Percentiles rank a stretch among this genome's conserved stretches.
phyloP scores from a whole-genome alignment of 176 grass and related monocot species.

The Echinochloa phyllopogon region DNA sequence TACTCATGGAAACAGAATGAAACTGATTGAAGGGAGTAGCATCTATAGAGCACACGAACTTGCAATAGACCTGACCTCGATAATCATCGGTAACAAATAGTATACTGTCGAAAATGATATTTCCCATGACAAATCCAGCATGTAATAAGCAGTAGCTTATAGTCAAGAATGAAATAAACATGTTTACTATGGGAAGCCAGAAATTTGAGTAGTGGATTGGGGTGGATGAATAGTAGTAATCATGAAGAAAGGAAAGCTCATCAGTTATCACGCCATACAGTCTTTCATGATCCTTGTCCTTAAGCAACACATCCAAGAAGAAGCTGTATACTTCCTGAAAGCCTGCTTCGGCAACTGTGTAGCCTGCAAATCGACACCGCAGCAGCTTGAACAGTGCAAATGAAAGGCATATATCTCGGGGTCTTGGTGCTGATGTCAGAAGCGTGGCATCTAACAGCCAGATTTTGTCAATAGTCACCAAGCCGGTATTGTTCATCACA shows the following conservation, averaged over 20 bases:
- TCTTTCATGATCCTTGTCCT: not conserved
- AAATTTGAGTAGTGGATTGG: not conserved
- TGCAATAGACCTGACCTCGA: not conserved
- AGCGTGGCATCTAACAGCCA: not conserved
- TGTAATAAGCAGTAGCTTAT: not conserved
- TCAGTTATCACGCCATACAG: not conserved
- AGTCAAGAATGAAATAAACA: not conserved
- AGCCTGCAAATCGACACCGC: conserved; percentile 11
- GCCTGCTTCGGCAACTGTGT: not conserved
- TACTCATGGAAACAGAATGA: too few species aligned
- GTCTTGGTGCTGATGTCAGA: not conserved
- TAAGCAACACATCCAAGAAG: not conserved
- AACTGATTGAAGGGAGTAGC: too few species aligned
- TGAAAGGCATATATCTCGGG: not conserved
- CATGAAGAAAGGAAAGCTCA: not conserved
- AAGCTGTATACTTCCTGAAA: not conserved
- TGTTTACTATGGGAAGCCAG: not conserved
- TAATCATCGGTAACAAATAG: too few species aligned
- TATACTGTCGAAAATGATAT: not conserved
- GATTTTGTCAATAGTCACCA: not conserved
- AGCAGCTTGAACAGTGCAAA: not conserved
- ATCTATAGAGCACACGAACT: not conserved
- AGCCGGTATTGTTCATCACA: not conserved
- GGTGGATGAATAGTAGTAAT: not conserved
- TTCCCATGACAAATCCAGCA: not conserved